These are phyloP conservation scores for Penicillium thymicola DNA, from an alignment of 2,329 filamentous ascomycete genomes.

Conservation along the genomic window DNA sequence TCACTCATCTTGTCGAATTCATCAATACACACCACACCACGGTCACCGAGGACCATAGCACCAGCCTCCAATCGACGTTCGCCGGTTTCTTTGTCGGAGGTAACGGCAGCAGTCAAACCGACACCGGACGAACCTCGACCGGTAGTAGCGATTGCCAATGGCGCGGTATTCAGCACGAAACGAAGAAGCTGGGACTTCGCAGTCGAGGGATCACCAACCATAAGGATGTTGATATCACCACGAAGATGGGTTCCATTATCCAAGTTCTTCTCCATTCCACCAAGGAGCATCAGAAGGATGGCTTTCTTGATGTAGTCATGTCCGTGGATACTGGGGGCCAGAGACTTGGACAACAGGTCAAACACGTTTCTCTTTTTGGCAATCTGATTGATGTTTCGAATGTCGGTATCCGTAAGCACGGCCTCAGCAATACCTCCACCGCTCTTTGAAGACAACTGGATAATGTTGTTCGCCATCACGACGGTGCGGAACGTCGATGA, in stretches of 20 bases:
- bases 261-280: conserved; percentile 96
- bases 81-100: conserved; percentile 94
- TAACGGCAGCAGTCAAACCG: conserved; percentile 94
- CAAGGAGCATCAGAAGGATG: conserved; percentile 88
- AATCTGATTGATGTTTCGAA: conserved; percentile 97
- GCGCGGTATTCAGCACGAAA: conserved; percentile 95
- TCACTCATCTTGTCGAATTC: conserved; percentile 99
- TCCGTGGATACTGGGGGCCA: conserved; percentile 94
- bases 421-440: conserved; percentile 90
- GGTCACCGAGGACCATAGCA: conserved; percentile 97
- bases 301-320: conserved; percentile 98
- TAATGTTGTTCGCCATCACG: conserved; percentile 90
- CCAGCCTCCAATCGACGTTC: conserved; percentile 92
- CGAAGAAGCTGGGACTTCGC: conserved; percentile 97
- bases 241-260: conserved; percentile 97
- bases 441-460: conserved; percentile 91
- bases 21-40: conserved; percentile 97
- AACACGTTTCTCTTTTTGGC: conserved; percentile 93
- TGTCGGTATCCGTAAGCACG: conserved; percentile 91
- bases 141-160: conserved; percentile 93
- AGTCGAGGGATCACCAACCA: conserved; percentile 98
- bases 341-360: conserved; percentile 84
- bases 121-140: conserved; percentile 96
- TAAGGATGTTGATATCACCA: conserved; percentile 98
- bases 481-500: conserved; percentile 94